Conservation (phyloP, 176 grass and related monocot genomes). For the Hyparrhenia diplandra region DNA sequence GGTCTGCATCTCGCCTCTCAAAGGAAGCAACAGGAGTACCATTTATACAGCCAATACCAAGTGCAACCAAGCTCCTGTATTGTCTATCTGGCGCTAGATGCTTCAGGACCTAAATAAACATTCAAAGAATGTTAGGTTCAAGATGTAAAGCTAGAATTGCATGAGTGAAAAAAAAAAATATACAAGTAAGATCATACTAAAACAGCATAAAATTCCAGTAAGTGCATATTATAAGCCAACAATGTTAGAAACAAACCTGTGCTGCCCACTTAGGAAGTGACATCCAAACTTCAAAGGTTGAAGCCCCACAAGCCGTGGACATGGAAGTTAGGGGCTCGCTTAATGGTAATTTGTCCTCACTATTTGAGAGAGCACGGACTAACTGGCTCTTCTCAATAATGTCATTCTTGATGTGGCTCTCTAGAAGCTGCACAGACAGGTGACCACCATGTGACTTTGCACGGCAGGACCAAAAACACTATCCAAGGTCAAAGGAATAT, state of each 20-base stretch:
- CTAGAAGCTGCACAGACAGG: conserved; percentile 69
- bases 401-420: conserved; percentile 88
- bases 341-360: conserved; percentile 42
- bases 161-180: not conserved
- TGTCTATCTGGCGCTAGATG: conserved; percentile 80
- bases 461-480: not conserved
- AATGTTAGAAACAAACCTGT: conserved; percentile 55
- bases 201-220: conserved; percentile 5
- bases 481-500: conserved; percentile 12
- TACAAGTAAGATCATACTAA: not conserved
- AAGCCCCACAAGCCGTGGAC: conserved; percentile 74
- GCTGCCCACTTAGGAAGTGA: conserved; percentile 90
- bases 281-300: conserved; percentile 92
- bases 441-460: conserved; percentile 22
- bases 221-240: conserved; percentile 8
- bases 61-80: conserved; percentile 81
- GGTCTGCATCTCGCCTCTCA: conserved; percentile 75
- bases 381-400: conserved; percentile 89
- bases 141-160: not conserved
- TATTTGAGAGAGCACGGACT: conserved; percentile 59
- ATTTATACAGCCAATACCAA: conserved; percentile 88
- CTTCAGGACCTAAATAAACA: conserved; percentile 78
- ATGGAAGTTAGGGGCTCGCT: conserved; percentile 64
- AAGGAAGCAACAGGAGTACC: conserved; percentile 90
- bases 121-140: conserved; percentile 18